Evolutionary conservation across 345 rosid species (phyloP).

Genomic region (Eutrema heterophyllum): DNA sequence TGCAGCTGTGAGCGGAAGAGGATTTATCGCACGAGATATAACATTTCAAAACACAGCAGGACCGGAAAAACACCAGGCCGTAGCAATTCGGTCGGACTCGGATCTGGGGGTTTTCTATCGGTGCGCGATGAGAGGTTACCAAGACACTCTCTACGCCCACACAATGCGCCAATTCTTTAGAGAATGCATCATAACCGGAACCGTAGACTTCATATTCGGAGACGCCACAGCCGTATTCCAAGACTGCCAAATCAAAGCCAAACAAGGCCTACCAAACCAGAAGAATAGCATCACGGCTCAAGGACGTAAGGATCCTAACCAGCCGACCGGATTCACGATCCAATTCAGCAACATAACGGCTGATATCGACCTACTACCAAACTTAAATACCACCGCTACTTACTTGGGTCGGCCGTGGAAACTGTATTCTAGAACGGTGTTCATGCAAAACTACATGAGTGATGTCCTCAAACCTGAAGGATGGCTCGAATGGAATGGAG

Average conservation of each 20-base stretch:
- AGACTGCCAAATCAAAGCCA: slow-evolving; percentile 59
- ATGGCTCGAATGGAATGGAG: slow-evolving; percentile 75
- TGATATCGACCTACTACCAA: slow-evolving; percentile 53
- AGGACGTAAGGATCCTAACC: slow-evolving; percentile 63
- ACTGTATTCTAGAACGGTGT: slow-evolving; percentile 60
- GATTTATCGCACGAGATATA: slow-evolving; percentile 74
- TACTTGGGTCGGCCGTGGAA: slow-evolving; percentile 95
- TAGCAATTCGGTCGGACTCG: slow-evolving; percentile 70
- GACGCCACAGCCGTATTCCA: slow-evolving; percentile 71
- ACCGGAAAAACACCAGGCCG: slow-evolving; percentile 81
- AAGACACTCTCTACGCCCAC: slow-evolving; percentile 84
- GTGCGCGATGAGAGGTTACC: slow-evolving; percentile 65
- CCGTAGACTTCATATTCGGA: slow-evolving; percentile 85
- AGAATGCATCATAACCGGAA: slow-evolving; percentile 76
- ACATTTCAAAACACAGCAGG: slow-evolving; percentile 88
- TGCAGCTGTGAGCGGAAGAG: slow-evolving; percentile 85
- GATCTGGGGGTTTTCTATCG: slow-evolving; percentile 65
- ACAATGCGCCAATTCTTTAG: slow-evolving; percentile 86
- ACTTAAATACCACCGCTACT: slow-evolving; percentile 38
- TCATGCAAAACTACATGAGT: slow-evolving; percentile 67
- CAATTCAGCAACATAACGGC: slow-evolving; percentile 75
- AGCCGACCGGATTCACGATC: slow-evolving; percentile 78
- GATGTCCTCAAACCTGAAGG: slow-evolving; percentile 56
- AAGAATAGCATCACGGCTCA: slow-evolving; percentile 83
- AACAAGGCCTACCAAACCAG: slow-evolving; percentile 60